Evolutionary conservation across 345 rosid genomes (phyloP).

Genomic region (Camelina hispida): DNA sequence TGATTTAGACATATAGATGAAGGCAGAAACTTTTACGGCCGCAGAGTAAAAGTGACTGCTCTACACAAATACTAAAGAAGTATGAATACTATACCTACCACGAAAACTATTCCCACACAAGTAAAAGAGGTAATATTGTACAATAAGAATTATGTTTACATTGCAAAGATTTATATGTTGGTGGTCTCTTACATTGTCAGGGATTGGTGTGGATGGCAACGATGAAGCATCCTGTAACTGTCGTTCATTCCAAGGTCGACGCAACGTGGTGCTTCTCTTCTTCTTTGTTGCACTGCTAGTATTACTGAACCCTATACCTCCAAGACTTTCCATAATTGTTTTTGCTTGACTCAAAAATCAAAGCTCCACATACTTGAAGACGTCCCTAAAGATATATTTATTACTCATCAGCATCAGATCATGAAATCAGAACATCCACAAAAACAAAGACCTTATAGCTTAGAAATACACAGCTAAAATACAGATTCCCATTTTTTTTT

Average conservation of each 20-base stretch:
- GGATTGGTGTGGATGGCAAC: slow-evolving; percentile 70
- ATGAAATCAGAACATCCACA: not conserved
- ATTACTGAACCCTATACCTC: slow-evolving; percentile 58
- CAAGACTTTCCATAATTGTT: slow-evolving; percentile 60
- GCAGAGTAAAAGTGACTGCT: not conserved
- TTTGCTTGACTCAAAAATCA: slow-evolving; percentile 4
- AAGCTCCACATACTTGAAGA: slow-evolving; percentile 17
- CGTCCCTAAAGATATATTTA: slow-evolving; percentile 1
- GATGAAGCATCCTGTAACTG: slow-evolving; percentile 65
- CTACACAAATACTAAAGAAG: not conserved
- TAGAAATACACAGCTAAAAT: not conserved
- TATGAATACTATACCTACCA: not conserved
- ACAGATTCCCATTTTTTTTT: not conserved
- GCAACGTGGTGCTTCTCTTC: slow-evolving; percentile 65
- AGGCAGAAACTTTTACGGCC: not conserved
- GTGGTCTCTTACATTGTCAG: slow-evolving; percentile 56
- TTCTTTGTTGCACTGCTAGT: slow-evolving; percentile 63
- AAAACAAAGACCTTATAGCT: not conserved
- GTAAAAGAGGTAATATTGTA: no score
- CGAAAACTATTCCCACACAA: no score
- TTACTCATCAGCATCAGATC: not conserved
- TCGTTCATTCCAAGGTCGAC: slow-evolving; percentile 72
- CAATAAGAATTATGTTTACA: no score
- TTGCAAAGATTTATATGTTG: not conserved
- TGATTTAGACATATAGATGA: not conserved